Conservation (phyloP, 177 flowering plant species). For the Vitis hybrid region DNA sequence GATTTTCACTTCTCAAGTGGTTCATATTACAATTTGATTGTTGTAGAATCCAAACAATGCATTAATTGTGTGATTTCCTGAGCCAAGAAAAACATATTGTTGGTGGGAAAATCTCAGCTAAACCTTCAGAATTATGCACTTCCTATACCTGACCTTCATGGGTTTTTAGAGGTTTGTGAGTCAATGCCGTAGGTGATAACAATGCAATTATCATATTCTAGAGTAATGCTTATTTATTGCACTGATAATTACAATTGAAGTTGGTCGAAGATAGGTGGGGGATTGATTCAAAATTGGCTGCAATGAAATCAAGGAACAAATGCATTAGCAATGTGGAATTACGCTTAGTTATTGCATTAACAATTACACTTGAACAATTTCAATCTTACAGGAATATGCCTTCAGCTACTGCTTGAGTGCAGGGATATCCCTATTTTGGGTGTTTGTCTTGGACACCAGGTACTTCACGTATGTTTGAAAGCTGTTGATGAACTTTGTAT, state of each 20-base stretch:
- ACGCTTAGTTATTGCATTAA: too few species aligned
- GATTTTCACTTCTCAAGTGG: not conserved
- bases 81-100: too few species aligned
- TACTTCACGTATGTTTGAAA: constrained; percentile 18
- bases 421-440: constrained; percentile 91
- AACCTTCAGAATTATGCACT: constrained; percentile 6
- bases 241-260: too few species aligned
- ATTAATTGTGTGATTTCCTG: not conserved
- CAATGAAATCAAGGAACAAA: too few species aligned
- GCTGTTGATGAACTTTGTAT: not conserved
- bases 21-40: not conserved
- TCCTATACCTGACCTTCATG: not conserved
- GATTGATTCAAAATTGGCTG: too few species aligned
- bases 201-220: not conserved
- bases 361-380: not conserved
- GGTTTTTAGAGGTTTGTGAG: not conserved
- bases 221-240: not conserved
- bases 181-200: not conserved
- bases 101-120: not conserved
- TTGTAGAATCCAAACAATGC: not conserved
- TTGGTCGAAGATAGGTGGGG: too few species aligned
- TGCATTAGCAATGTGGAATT: too few species aligned
- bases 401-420: constrained; percentile 73
- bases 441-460: constrained; percentile 99
- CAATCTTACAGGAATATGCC: constrained; percentile 73